Evolutionary conservation across 1,284 basidiomycete species (phyloP), one percentile per base, ranked within the genome.

Genomic region (Cryptococcus depauperatus): DNA sequence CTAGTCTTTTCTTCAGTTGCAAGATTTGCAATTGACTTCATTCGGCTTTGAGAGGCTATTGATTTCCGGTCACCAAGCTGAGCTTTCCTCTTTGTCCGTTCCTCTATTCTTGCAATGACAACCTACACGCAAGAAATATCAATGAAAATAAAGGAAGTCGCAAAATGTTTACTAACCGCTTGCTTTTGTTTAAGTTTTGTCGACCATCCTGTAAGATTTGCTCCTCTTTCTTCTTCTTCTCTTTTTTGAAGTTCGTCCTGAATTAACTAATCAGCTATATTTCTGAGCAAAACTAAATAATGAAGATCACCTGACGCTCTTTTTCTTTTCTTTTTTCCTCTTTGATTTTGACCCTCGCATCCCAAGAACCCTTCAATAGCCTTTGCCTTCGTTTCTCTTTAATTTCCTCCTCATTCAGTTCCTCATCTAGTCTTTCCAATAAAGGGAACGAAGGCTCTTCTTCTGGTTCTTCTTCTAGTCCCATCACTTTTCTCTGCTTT

Each of bases 301-400:
- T 22, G 32, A 30, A 5, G 59, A 61, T 42, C 41, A 69, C 67
- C 49, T 61, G 14, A 27, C 85, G 81, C 58, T 84, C 83, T 43
- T 76, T 77, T 67, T 89, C 89, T 22, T 80, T 79, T 59, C 88
- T 85, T 57, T 96, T 97, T 68, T 98, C 93, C 28, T 82, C 82
- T 54, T 87, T 81, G 0, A 81, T 79, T 6, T 90, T 81, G 40
- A 83, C 78, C 10, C 95, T 82, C 0, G 93, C 91, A 47, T 98
- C 95, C 70, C 85, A 92, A 0, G 89, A 90, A 0, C 92, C 90
- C 71, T 96, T 98, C 74, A 95, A 76, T 29, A 98, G 75, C 51
- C 82, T 84, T 69, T 98, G 95, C 57, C 84, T 85, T 59, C 84
- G 83, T 74, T 98, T 99, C 70, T 99, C 95, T 67, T 89, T 96